Evolutionary conservation across 176 grass and related monocot species (phyloP).

Genomic region (Saccharum officinarum): DNA sequence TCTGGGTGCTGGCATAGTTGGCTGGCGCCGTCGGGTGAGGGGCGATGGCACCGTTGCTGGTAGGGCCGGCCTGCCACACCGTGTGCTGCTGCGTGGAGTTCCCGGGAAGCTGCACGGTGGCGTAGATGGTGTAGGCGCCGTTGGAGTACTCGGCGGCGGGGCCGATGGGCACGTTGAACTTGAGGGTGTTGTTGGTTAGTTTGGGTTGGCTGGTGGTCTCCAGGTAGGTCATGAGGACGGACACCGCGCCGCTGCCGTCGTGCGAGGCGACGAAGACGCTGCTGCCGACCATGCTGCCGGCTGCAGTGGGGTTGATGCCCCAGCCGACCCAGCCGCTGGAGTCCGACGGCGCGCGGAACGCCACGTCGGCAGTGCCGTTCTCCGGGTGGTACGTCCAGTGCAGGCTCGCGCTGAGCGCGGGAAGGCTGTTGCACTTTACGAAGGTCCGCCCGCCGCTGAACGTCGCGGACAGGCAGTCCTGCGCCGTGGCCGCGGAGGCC

Average conservation of each 20-base stretch:
- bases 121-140: constrained; percentile 72
- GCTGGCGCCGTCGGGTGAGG: background rate
- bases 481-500: constrained; percentile 34
- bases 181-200: background rate
- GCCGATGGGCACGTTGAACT: constrained; percentile 40
- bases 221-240: constrained; percentile 35
- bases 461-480: constrained; percentile 44
- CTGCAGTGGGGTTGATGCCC: constrained; percentile 58
- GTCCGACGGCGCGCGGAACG: constrained; percentile 52
- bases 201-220: background rate
- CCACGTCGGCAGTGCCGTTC: constrained; percentile 67
- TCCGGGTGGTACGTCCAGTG: constrained; percentile 83
- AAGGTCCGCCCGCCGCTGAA: constrained; percentile 58
- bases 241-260: constrained; percentile 25
- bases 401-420: constrained; percentile 53
- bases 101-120: constrained; percentile 46
- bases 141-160: constrained; percentile 43
- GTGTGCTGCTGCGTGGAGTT: constrained; percentile 37
- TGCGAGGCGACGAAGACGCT: constrained; percentile 71
- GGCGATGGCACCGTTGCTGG: background rate
- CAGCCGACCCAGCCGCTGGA: constrained; percentile 61
- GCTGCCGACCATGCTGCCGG: constrained; percentile 33
- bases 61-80: constrained; percentile 70
- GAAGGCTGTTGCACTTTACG: constrained; percentile 46
- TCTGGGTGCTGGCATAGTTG: background rate